Evolutionary conservation across 345 rosid species (phyloP), one percentile per base, ranked within the genome.

Genomic region (Cochlearia excelsa): DNA sequence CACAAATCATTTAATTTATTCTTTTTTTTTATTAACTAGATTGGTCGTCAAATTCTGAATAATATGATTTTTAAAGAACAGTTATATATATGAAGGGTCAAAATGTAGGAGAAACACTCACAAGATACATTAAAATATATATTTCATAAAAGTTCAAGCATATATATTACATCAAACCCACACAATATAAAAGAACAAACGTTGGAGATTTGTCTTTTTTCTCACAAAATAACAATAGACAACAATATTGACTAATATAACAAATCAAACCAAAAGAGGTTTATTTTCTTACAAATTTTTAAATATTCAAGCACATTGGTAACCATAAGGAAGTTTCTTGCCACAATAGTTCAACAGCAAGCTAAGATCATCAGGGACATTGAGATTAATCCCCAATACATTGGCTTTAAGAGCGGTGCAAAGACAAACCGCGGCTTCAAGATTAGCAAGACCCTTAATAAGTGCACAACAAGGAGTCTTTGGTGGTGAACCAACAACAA

Each of bases 401-500:
- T 66, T 81, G 40, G 88, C 93, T 48, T 80, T 83, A 43, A 87
- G 68, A 69, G 86, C 84, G 39, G 97, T 90, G 77, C 95, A 84
- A 23, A 87, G 87, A 78, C 95, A 90, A 38, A 77, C 84, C 4
- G 90, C 93, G 5, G 85, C 97, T 59, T 90, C 90, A 1, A 84
- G 73, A 75, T 87, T 86, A 27, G 66, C 81, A 35, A 83, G 77
- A 56, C 74, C 80, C 0, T 74, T 47, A 31, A 90, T 46, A 54
- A 84, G 78, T 46, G 75, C 52, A 66, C 92, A 83, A 66, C 86
- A 87, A 27, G 90, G 86, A 8, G 67, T 77, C 66, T 75, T 75
- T 26, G 87, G 82, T 23, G 90, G 86, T 7, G 67, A 73, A 8
- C 88, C 87, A 35, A 76, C 52, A 10, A 71, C 77, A 46, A 81